Evolutionary conservation across 805 yeast genomes (phyloP), one percentile per base, ranked within the genome.

Genomic region (Ogataea thermomethanolica): DNA sequence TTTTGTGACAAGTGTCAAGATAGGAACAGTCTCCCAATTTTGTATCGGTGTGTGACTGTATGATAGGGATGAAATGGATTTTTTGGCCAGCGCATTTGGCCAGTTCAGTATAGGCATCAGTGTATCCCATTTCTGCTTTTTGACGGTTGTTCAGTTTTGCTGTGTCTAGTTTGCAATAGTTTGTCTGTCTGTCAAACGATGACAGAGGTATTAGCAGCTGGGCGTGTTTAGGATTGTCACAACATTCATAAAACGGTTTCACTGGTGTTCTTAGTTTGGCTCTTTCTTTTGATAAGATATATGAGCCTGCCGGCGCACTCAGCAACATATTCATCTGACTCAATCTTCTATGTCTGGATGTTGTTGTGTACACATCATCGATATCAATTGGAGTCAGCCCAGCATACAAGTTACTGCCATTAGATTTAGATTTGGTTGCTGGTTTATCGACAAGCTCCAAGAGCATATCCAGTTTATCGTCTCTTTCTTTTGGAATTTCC

Each of bases 1-100:
- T 73, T 61, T 88, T 88, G 64, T 86, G 96, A 57, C 98, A 90
- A 1, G 97, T 89, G 57, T 90, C 97, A 44, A 90, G 70, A 57
- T 90, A 90, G 8, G 96, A 89, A 58, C 98, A 90, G 61, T 90
- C 97, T 1, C 96, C 97, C 7, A 87, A 59, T 12, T 71, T 64
- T 2, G 64, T 39, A 53, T 91, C 97, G 0, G 96, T 88, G 41
- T 76, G 80, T 11, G 59, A 41, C 44, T 74, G 76, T 23, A 76
- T 61, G 23, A 75, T 64, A 9, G 81, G 81, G n/a, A 77, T 64
- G 49, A 68, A 76, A 56, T 78, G 84, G 39, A 72, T 70, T 39
- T 69, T 70, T 13, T 49, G 50, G 30, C 51, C 59, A 13, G 65
- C 33, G 43, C 69, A 64, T 39, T 53, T 48, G 14, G 53, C 50